phyloP scores from a whole-genome alignment of 108 stramenopile genomes.

The Cyclotella distinguenda region DNA sequence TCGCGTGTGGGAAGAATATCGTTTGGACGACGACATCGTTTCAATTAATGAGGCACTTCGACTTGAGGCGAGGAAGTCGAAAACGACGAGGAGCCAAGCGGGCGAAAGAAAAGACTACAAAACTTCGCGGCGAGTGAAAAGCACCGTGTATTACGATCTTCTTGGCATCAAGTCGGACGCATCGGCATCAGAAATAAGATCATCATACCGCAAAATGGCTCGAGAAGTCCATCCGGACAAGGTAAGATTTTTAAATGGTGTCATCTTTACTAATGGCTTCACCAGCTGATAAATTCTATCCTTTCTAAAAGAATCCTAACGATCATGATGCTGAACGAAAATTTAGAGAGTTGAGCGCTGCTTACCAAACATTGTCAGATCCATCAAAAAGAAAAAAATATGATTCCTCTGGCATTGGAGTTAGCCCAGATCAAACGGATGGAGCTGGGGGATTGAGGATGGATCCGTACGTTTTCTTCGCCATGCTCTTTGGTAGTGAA shows the following conservation, averaged over 20 bases:
- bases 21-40: conserved; percentile 31
- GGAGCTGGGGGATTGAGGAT: conserved; percentile 16
- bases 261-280: too few species aligned
- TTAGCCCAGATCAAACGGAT: conserved; percentile 16
- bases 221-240: conserved; percentile 71
- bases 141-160: conserved; percentile 46
- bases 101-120: not conserved
- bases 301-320: conserved; percentile 61
- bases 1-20: conserved; percentile 29
- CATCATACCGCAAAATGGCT: conserved; percentile 62
- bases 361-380: conserved; percentile 51
- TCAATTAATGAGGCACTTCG: conserved; percentile 17
- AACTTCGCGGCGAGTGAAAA: conserved; percentile 25
- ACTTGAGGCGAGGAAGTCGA: conserved; percentile 11
- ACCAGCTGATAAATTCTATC: too few species aligned
- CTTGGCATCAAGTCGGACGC: conserved; percentile 35
- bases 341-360: conserved; percentile 48
- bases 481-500: conserved; percentile 41
- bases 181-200: conserved; percentile 49
- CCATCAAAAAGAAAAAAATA: conserved; percentile 29
- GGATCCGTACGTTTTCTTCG: conserved; percentile 47
- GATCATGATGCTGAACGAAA: conserved; percentile 30
- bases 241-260: too few species aligned
- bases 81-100: not conserved
- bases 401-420: conserved; percentile 34